These are phyloP conservation scores for Petrea volubilis DNA, from an alignment of 257 asterid species.

Conservation along the genomic window DNA sequence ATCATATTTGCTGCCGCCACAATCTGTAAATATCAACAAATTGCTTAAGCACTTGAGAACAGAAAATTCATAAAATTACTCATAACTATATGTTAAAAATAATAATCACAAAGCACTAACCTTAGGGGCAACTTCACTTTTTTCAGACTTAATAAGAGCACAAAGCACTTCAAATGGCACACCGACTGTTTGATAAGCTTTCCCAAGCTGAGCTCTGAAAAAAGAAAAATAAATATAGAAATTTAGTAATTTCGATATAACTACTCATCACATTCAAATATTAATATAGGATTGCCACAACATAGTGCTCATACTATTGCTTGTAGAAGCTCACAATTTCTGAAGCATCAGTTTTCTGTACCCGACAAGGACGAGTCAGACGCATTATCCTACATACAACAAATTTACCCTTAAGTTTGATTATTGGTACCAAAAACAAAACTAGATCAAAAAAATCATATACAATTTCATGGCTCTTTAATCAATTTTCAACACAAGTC, in stretches of 20 bases:
- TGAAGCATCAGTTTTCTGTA: slow-evolving; percentile 90
- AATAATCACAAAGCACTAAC: slow-evolving; percentile 37
- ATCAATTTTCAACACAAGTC: no score
- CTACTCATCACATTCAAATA: slow-evolving; percentile 5
- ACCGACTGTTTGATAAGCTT: slow-evolving; percentile 98
- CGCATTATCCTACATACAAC: slow-evolving; percentile 78
- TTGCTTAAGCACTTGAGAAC: not conserved
- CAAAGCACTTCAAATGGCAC: slow-evolving; percentile 98
- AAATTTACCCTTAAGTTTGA: slow-evolving; percentile 16
- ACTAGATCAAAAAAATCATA: no score
- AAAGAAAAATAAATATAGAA: not conserved
- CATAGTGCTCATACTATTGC: slow-evolving; percentile 92
- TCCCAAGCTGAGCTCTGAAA: slow-evolving; percentile 92
- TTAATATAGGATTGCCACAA: no score
- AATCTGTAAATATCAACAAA: slow-evolving; percentile 56
- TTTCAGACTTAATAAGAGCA: slow-evolving; percentile 91
- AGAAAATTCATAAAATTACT: not conserved
- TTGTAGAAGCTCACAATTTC: slow-evolving; percentile 98
- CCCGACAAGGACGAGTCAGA: slow-evolving; percentile 87
- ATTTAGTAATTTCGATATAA: no score
- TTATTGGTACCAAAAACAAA: no score
- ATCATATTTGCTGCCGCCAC: slow-evolving; percentile 98
- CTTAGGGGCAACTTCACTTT: slow-evolving; percentile 97
- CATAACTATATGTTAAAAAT: no score
- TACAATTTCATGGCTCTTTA: no score